A percentile compares a stretch with the other conserved stretches of the same genome.
phyloP scores from a whole-genome alignment of 768 basidiomycete genomes.

The Termitomyces sp. region DNA sequence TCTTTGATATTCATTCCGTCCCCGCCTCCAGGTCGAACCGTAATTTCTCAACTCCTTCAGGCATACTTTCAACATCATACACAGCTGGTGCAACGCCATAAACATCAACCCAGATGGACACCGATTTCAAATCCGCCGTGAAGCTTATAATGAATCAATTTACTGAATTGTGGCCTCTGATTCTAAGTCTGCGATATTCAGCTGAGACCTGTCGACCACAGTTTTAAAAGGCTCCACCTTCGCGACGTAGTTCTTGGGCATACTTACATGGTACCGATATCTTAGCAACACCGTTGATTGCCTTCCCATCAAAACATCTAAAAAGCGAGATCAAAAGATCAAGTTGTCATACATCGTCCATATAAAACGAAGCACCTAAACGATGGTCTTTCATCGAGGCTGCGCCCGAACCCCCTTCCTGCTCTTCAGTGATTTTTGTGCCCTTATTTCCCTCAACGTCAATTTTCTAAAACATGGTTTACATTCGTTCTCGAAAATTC shows the following conservation, averaged over 20 bases:
- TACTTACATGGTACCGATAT: not conserved
- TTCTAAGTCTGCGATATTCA: too few relatives aligned
- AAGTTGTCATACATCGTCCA: conserved; percentile 4
- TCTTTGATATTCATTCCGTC: too few relatives aligned
- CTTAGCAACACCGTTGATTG: conserved; percentile 8
- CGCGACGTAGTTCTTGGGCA: not conserved
- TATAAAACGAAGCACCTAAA: conserved; percentile 6
- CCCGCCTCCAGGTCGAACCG: not conserved
- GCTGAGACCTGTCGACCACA: not conserved
- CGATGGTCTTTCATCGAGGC: conserved; percentile 23
- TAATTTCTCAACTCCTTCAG: not conserved
- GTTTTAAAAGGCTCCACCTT: not conserved
- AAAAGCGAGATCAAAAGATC: conserved; percentile 11
- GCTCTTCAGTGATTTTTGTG: conserved; percentile 13
- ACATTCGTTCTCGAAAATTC: conserved; percentile 51
- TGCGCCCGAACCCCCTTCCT: conserved; percentile 28
- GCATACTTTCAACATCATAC: not conserved
- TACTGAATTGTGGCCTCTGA: too few relatives aligned
- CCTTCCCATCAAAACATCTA: conserved; percentile 8
- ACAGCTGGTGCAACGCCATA: not conserved
- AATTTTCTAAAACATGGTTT: conserved; percentile 33
- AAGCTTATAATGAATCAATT: too few relatives aligned
- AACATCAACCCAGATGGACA: not conserved
- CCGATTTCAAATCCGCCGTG: too few relatives aligned
- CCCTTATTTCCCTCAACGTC: conserved; percentile 9